Base-by-base conservation (phyloP, 345 rosid species). In the Bretschneidera sinensis region DNA sequence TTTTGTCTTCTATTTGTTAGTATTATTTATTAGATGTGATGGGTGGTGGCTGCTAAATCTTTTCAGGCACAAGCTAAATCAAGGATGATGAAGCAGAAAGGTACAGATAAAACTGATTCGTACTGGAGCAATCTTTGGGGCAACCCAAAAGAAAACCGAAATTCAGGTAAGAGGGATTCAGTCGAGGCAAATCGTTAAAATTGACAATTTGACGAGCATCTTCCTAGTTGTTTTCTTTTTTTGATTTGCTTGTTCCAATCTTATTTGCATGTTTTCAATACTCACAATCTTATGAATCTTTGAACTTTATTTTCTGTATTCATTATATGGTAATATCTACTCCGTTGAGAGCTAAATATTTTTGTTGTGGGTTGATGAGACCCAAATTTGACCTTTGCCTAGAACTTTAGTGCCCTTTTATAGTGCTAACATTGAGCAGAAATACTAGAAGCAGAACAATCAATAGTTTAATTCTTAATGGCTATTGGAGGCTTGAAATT, bases 81-180 rank as follows among this genome's bases (percentile, higher is more conserved):
- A 61, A 87, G 84, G 74, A 87, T 85, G 96, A 83, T 59, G 87
- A 77, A 71, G 69, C 71, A 85, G 64, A 85, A 79, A 55, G 76
- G 54, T 71, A 66, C 71, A 43, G 85, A 67, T 15, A 75, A 83
- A 61, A 55, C 75, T 19, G 76, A 76, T 59, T 79, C 89, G 53
- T 80, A 79, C 66, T 89, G 98, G 98, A 74, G 70, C 72, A 72
- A 83, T 65, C 68, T 87, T 48, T 89, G 98, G 97, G 82, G 78
- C 15, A 66, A 71, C 31, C 73, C 73, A 48, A 83, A 78, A 19
- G 81, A 81, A 7, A 64, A 73, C 70, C 57, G 73, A 73, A 81
- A 64, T 58, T 85, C 88, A 55, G 97, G 97, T 92, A 73, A 61
- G 61, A 47, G 11, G 43, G 18, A 31, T 43, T 56, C 16, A 7